These are phyloP conservation scores for Solanum appendiculatum DNA, from an alignment of 257 asterid genomes.

Conservation along the genomic window DNA sequence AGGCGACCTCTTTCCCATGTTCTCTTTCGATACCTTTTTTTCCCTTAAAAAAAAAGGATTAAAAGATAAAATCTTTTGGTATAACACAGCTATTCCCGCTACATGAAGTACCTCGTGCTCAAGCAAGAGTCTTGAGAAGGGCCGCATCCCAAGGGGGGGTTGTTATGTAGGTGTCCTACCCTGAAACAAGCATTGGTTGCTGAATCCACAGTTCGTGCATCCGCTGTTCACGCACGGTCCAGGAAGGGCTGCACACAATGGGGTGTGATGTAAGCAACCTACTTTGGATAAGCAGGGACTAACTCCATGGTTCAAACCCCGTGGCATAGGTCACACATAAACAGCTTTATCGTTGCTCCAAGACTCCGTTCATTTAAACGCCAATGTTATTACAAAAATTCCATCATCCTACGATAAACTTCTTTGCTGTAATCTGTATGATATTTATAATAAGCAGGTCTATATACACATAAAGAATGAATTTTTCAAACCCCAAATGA, in stretches of 20 bases:
- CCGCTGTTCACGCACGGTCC: background rate
- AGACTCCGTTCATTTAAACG: background rate
- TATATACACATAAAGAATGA: background rate
- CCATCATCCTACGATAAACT: too few species aligned
- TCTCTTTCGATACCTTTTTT: too few species aligned
- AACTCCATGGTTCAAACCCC: background rate
- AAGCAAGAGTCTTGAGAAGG: background rate
- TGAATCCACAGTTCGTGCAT: background rate
- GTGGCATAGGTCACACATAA: background rate
- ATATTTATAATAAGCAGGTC: too few species aligned
- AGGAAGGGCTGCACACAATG: background rate
- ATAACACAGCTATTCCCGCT: too few species aligned
- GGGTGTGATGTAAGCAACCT: background rate
- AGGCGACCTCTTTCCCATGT: too few species aligned
- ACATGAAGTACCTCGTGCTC: background rate
- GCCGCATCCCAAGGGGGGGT: background rate
- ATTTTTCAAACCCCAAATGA: background rate
- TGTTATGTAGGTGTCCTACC: background rate
- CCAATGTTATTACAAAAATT: background rate
- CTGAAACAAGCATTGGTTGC: background rate
- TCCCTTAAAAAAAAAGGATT: too few species aligned
- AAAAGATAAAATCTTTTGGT: too few species aligned
- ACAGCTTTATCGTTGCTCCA: background rate
- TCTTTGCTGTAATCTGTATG: too few species aligned
- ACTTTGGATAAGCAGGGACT: background rate